Evolutionary conservation across 1,139 yeast genomes (phyloP).

Genomic region (Maudiozyma humilis): DNA sequence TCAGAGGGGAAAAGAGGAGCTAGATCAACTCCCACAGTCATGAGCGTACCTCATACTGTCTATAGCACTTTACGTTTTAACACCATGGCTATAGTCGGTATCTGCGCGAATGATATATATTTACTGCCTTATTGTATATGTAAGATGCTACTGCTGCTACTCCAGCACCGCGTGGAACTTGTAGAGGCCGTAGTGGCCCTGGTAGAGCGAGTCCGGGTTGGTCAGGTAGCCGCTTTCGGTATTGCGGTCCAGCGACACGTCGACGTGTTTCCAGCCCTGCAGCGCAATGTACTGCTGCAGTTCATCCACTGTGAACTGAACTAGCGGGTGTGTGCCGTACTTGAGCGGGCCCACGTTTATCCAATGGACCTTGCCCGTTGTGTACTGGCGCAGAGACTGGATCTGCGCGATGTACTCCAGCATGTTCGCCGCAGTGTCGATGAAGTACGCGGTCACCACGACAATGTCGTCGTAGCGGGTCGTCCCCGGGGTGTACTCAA

Average conservation of each 20-base stretch:
- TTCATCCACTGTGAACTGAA: conserved; percentile 64
- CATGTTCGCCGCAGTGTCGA: conserved; percentile 82
- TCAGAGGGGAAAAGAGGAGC: conserved; percentile 33
- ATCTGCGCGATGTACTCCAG: conserved; percentile 64
- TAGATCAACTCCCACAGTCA: conserved; percentile 19
- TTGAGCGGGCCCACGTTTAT: conserved; percentile 80
- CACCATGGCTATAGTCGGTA: conserved; percentile 28
- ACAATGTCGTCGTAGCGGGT: conserved; percentile 41
- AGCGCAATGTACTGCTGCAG: conserved; percentile 40
- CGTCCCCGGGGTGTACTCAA: conserved; percentile 36
- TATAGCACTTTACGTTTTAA: conserved; percentile 12
- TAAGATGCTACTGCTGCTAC: too few species aligned
- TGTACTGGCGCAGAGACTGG: conserved; percentile 38
- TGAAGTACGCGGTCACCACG: conserved; percentile 64
- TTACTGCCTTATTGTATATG: too few species aligned
- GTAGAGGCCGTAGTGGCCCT: conserved; percentile 62
- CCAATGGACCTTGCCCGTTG: conserved; percentile 45
- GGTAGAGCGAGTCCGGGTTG: conserved; percentile 60
- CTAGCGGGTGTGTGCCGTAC: conserved; percentile 79
- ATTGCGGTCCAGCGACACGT: conserved; percentile 18
- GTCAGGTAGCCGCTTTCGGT: conserved; percentile 46
- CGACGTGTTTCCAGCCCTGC: conserved; percentile 50
- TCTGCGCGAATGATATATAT: conserved; percentile 24
- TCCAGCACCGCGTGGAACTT: conserved; percentile 33
- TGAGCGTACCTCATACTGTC: conserved; percentile 34